phyloP scores from a whole-genome alignment of 1,139 yeast genomes.

The Groenewaldozyma auringiensis region DNA sequence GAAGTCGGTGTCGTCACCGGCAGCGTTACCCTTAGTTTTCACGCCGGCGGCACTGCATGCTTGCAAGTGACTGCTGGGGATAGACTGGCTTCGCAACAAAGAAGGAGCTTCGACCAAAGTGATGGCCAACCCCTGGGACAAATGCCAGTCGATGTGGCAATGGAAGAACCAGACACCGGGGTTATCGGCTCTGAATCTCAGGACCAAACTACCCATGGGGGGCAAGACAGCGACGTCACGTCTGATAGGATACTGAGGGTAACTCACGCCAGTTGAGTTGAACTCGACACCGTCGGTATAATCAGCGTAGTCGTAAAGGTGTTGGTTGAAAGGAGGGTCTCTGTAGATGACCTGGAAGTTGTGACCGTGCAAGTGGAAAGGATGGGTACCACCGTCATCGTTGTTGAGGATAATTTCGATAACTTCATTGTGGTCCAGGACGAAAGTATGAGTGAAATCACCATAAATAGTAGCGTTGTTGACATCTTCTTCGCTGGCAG shows the following conservation, averaged over 20 bases:
- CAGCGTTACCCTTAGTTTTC: conserved; percentile 69
- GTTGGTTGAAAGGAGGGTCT: conserved; percentile 34
- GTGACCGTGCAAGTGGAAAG: conserved; percentile 83
- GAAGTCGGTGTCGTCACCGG: conserved; percentile 59
- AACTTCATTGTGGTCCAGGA: conserved; percentile 56
- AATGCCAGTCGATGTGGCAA: conserved; percentile 93
- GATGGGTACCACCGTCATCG: conserved; percentile 69
- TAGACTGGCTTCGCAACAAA: conserved; percentile 41
- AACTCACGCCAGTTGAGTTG: conserved; percentile 38
- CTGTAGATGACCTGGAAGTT: conserved; percentile 60
- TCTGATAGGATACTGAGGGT: conserved; percentile 56
- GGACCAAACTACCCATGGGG: conserved; percentile 58
- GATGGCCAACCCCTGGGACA: conserved; percentile 76
- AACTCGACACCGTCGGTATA: conserved; percentile 45
- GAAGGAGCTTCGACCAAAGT: conserved; percentile 67
- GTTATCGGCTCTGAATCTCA: conserved; percentile 67
- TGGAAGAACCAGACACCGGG: conserved; percentile 95
- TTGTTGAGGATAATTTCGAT: conserved; percentile 64
- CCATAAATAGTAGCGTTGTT: conserved; percentile 63
- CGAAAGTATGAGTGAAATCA: conserved; percentile 63
- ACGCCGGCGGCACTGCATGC: conserved; percentile 51
- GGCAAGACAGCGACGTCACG: conserved; percentile 63
- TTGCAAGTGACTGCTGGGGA: conserved; percentile 50
- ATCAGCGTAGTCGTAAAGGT: conserved; percentile 17
- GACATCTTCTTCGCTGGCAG: conserved; percentile 37